These are phyloP conservation scores for Ceratocystis ficicola DNA, from an alignment of 2,329 filamentous ascomycete genomes.

Conservation along the genomic window DNA sequence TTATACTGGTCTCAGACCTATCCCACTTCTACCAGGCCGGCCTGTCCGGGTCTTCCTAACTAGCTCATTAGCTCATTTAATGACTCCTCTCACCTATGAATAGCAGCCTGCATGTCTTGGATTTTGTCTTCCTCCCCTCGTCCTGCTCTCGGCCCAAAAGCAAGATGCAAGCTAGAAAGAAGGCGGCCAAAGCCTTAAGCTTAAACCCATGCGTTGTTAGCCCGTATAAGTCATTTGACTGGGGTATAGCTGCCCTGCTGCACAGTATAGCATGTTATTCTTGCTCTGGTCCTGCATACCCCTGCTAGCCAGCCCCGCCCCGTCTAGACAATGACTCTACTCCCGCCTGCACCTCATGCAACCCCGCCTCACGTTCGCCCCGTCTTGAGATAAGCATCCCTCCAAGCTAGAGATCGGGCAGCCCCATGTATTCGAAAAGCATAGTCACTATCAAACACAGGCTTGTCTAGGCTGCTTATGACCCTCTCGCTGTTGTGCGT, in stretches of 20 bases:
- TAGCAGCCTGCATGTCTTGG: background rate
- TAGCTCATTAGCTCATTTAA: too few relatives aligned
- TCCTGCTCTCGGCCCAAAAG: background rate
- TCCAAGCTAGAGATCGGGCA: background rate
- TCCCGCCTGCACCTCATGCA: background rate
- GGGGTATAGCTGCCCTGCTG: background rate
- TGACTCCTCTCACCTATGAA: background rate
- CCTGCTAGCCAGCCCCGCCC: constrained; percentile 3
- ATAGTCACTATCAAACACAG: background rate
- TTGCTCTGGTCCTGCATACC: background rate
- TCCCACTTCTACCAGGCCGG: background rate
- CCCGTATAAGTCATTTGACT: background rate
- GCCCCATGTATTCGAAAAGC: background rate
- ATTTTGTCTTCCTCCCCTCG: background rate
- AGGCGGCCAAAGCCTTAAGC: constrained; percentile 7
- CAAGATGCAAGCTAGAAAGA: background rate
- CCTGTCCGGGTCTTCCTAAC: too few relatives aligned
- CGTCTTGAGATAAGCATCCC: background rate
- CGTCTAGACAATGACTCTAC: constrained; percentile 2
- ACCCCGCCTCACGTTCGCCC: constrained; percentile 4
- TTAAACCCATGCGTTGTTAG: constrained; percentile 5
- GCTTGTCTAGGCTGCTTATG: background rate
- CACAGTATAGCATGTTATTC: background rate
- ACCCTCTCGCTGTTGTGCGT: background rate
- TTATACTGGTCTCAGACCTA: background rate